Conservation (phyloP, 2,329 filamentous ascomycete species). For the Elsinoe necatrix region DNA sequence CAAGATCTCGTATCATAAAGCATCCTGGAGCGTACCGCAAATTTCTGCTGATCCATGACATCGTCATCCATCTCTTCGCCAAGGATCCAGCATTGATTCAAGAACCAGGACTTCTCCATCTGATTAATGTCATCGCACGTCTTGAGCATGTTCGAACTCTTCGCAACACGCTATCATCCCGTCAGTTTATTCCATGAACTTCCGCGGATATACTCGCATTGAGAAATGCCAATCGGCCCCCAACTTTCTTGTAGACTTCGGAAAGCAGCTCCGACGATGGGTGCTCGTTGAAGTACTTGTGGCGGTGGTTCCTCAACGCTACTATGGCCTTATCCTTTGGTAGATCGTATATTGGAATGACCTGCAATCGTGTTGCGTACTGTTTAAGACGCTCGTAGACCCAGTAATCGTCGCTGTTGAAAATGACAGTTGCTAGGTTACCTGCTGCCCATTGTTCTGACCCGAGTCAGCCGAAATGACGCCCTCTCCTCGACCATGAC, state of each 20-base stretch:
- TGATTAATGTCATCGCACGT: conserved; percentile 67
- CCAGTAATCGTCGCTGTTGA: conserved; percentile 98
- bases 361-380: conserved; percentile 88
- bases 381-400: conserved; percentile 91
- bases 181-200: neutral
- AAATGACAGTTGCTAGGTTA: conserved; percentile 81
- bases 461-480: neutral
- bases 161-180: conserved; percentile 60
- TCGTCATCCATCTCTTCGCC: conserved; percentile 83
- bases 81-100: conserved; percentile 71
- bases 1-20: neutral
- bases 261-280: conserved; percentile 52
- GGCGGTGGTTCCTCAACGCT: conserved; percentile 72
- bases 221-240: conserved; percentile 79
- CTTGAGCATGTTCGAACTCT: conserved; percentile 66
- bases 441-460: conserved; percentile 86
- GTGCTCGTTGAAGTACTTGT: conserved; percentile 62
- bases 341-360: conserved; percentile 77
- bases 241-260: conserved; percentile 76
- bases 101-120: conserved; percentile 67
- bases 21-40: conserved; percentile 56
- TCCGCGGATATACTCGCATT: conserved; percentile 36
- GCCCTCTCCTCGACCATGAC: neutral
- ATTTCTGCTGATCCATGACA: conserved; percentile 97
- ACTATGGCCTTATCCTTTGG: conserved; percentile 67